These are phyloP conservation scores for Leptosphaerulina australis DNA, from an alignment of 2,329 filamentous ascomycete genomes.

Conservation along the genomic window DNA sequence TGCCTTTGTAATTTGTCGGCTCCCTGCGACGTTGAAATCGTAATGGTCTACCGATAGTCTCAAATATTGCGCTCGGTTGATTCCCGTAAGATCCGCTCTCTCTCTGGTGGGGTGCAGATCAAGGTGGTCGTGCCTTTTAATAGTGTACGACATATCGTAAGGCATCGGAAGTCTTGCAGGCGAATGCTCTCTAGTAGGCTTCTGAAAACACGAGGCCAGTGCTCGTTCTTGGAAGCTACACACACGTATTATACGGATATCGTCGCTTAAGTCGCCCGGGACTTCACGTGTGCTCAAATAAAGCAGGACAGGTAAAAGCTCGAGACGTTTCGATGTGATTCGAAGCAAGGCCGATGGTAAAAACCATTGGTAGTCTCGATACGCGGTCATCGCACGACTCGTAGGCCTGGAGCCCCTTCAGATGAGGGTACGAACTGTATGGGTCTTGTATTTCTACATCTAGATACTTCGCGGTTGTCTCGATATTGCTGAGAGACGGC, in stretches of 20 bases:
- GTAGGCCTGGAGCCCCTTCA: slow-evolving; percentile 6
- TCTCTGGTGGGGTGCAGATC: not conserved
- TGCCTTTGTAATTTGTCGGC: slow-evolving; percentile 17
- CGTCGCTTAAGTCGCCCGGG: not conserved
- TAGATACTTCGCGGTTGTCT: slow-evolving; percentile 32
- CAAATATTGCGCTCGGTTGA: not conserved
- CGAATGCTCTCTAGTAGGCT: not conserved
- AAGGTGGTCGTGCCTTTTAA: not conserved
- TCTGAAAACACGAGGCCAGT: not conserved
- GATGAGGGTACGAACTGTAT: slow-evolving; percentile 20
- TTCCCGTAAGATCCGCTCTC: not conserved
- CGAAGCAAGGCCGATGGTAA: slow-evolving; percentile 17
- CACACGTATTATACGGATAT: not conserved
- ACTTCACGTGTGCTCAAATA: slow-evolving; percentile 19
- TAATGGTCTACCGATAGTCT: slow-evolving; percentile 1
- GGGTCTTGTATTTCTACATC: slow-evolving; percentile 39
- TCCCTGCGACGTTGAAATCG: slow-evolving; percentile 11
- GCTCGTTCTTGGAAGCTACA: not conserved
- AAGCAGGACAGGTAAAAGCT: slow-evolving; percentile 17
- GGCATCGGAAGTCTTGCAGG: not conserved
- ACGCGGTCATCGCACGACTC: slow-evolving; percentile 23
- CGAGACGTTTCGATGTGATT: slow-evolving; percentile 15
- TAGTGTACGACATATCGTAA: not conserved
- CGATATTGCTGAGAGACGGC: slow-evolving; percentile 20
- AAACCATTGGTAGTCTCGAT: slow-evolving; percentile 18